Evolutionary conservation across 768 basidiomycete genomes (phyloP), one percentile per base, ranked within the genome.

Genomic region (Boletus rex-veris): DNA sequence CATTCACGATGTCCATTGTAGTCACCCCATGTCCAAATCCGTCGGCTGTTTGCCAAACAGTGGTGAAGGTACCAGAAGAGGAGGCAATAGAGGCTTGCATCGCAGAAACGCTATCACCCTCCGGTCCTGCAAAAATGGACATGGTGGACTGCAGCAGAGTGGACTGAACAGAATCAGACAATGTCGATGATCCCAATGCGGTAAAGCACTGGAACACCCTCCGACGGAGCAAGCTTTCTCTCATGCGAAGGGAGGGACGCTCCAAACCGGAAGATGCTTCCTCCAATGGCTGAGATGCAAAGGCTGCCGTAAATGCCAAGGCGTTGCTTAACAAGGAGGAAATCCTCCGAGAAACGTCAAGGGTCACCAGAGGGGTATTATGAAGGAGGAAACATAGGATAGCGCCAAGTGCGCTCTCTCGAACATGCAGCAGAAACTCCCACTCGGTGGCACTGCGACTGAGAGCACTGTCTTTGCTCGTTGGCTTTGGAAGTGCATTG

Each of bases 401-500:
- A 10, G 97, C 92, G 2, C 91, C 84, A 16, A 98, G 76, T 0
- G 96, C 92, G 59, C 86, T 86, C 72, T 97, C 95, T 21, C 96
- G 80, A 18, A 98, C 90, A 54, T 91, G 85, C 8, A 98, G 76
- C 3, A 99, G 76, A 73, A 98, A 99, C 36, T 81, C 78, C 93
- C 94, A 98, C 62, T 98, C 97, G 0, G 80, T 74, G 19, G 81
- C 75, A 26, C 84, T 82, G 30, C 94, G 77, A 16, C 83, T 83
- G 5, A 78, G 77, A 15, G 77, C 79, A 14, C 73, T 73, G 62
- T 98, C 96, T 69, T 97, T 97, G 63, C 80, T 88, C 0, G 92
- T 94, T 1, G 92, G 88, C 70, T 98, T 99, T 2, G 97, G 94
- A 0, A 99, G 77, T 2, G 96, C 94, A 61, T 99, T 99, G 31